Evolutionary conservation across 2,329 filamentous ascomycete species (phyloP).

Genomic region (Trichoderma lentiforme): DNA sequence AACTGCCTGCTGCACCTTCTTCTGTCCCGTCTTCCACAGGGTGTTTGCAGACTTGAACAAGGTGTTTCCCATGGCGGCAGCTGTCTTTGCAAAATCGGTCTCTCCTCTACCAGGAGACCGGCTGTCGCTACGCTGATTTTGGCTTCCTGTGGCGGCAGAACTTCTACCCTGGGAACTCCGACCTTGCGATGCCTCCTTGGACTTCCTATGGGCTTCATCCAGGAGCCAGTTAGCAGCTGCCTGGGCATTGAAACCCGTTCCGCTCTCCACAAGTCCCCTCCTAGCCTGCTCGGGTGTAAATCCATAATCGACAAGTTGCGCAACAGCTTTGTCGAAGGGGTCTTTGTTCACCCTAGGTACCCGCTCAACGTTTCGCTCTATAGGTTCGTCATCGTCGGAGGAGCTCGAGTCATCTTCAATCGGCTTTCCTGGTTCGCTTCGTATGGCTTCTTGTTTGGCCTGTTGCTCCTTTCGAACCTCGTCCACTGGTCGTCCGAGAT

Average conservation of each 20-base stretch:
- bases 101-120: constrained; percentile 56
- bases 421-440: constrained; percentile 52
- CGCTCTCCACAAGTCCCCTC: constrained; percentile 74
- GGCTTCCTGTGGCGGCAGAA: constrained; percentile 33
- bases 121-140: constrained; percentile 43
- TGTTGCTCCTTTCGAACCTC: constrained; percentile 53
- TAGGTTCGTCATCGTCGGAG: constrained; percentile 39
- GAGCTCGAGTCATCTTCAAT: constrained; percentile 51
- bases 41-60: constrained; percentile 93
- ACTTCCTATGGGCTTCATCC: constrained; percentile 83
- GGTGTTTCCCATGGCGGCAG: constrained; percentile 76
- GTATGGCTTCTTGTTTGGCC: constrained; percentile 28
- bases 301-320: constrained; percentile 90
- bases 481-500: constrained; percentile 62
- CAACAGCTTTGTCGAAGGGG: constrained; percentile 71
- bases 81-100: constrained; percentile 74
- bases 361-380: constrained; percentile 24
- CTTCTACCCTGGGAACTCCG: constrained; percentile 35
- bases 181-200: constrained; percentile 66
- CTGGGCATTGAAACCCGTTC: constrained; percentile 76
- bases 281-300: constrained; percentile 83
- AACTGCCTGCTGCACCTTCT: constrained; percentile 87
- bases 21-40: constrained; percentile 91
- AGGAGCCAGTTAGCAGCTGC: constrained; percentile 85
- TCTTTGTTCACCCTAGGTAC: constrained; percentile 31